Evolutionary conservation across 768 basidiomycete species (phyloP).

Genomic region (Mycena belliarum): DNA sequence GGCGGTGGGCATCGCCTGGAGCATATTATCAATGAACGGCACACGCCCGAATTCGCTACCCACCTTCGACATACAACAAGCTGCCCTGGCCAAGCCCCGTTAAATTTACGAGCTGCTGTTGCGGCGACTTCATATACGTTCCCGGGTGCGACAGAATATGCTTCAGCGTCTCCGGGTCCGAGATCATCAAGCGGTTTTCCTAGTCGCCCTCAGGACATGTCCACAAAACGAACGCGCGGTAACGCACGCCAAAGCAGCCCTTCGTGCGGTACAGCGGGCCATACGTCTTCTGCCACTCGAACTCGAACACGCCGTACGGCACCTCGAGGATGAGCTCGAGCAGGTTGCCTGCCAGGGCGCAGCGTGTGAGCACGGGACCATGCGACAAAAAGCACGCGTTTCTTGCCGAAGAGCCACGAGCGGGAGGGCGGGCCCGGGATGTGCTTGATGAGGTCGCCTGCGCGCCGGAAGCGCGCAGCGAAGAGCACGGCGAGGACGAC

Average conservation of each 20-base stretch:
- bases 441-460: conserved; percentile 5
- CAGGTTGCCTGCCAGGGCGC: conserved; percentile 7
- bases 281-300: conserved; percentile 19
- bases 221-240: background rate
- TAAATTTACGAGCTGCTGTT: conserved; percentile 17
- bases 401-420: conserved; percentile 19
- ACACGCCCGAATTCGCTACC: background rate
- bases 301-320: conserved; percentile 15
- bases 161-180: conserved; percentile 15
- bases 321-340: conserved; percentile 16
- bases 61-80: conserved; percentile 18
- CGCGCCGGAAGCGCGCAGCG: conserved; percentile 5
- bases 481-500: conserved; percentile 8
- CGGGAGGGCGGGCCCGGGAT: conserved; percentile 17
- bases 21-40: background rate
- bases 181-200: conserved; percentile 22
- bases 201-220: background rate
- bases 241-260: conserved; percentile 18
- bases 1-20: conserved; percentile 16
- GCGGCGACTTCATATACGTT: conserved; percentile 15
- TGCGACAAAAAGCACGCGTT: background rate
- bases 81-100: conserved; percentile 16
- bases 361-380: background rate
- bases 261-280: conserved; percentile 16
- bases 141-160: conserved; percentile 15